These are phyloP conservation scores for Sclerospora graminicola DNA, from an alignment of 352 stramenopile species.

Conservation along the genomic window DNA sequence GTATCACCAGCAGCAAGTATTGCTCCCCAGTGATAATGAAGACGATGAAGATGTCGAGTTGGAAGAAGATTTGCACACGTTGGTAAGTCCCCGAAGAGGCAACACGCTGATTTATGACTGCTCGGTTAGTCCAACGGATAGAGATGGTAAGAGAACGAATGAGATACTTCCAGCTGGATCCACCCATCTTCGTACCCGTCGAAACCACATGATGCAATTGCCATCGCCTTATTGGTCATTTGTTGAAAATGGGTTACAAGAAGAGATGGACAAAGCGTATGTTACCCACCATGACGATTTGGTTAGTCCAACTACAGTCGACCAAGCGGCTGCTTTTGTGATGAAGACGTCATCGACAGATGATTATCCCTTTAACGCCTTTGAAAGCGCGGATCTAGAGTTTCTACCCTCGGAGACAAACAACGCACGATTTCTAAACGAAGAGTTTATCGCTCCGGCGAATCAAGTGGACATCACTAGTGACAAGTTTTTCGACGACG, in stretches of 20 bases:
- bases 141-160: conserved; percentile 24
- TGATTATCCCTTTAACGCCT: conserved; percentile 20
- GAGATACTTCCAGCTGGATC: conserved; percentile 34
- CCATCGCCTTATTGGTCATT: conserved; percentile 13
- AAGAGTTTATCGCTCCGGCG: conserved; percentile 33
- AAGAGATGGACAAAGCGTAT: conserved; percentile 4
- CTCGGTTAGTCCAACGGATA: conserved; percentile 38
- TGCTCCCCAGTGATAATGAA: conserved; percentile 18
- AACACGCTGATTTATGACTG: conserved; percentile 30
- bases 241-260: conserved; percentile 6
- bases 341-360: too few relatives aligned
- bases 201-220: conserved; percentile 31
- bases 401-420: conserved; percentile 30
- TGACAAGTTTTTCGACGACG: conserved; percentile 65
- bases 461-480: conserved; percentile 57
- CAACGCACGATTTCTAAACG: conserved; percentile 41
- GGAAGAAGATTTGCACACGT: conserved; percentile 35
- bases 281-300: conserved; percentile 10
- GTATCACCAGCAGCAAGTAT: conserved; percentile 19
- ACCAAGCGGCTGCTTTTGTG: conserved; percentile 8
- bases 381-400: conserved; percentile 20
- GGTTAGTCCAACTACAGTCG: not conserved
- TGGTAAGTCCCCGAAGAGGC: conserved; percentile 36
- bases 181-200: conserved; percentile 36
- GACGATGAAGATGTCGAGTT: conserved; percentile 51